Percentiles rank a stretch among this genome's conserved stretches.
Conservation (phyloP, 139 green algal genomes). For the Coccomyxa sp. region DNA sequence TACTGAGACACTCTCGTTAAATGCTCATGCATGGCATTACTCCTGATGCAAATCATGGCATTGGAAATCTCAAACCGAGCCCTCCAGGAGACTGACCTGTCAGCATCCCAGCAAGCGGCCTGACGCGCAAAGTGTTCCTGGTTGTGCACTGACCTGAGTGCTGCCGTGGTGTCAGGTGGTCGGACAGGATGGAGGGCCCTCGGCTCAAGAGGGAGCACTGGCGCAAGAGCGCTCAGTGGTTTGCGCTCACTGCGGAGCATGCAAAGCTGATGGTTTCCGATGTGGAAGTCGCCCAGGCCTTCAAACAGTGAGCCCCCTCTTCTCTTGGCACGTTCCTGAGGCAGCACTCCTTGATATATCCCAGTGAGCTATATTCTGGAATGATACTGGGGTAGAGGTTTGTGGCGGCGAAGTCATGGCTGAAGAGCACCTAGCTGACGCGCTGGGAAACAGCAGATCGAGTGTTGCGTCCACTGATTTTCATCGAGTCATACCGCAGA, state of each 20-base stretch:
- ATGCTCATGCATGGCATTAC: no score
- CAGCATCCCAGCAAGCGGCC: not conserved
- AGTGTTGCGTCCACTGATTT: not conserved
- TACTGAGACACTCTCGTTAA: no score
- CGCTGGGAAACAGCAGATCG: not conserved
- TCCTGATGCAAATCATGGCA: no score
- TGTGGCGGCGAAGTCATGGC: not conserved
- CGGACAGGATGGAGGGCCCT: not conserved
- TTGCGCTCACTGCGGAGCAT: conserved; percentile 8
- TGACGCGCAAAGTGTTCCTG: not conserved
- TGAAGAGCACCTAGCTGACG: not conserved
- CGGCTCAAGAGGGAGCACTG: conserved; percentile 7
- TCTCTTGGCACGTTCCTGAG: not conserved
- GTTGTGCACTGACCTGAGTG: not conserved
- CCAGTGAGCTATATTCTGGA: not conserved
- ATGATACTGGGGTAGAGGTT: not conserved
- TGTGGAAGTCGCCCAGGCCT: not conserved
- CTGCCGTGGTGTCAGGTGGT: conserved; percentile 2
- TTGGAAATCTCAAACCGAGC: no score
- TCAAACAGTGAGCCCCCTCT: conserved; percentile 1
- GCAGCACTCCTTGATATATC: not conserved
- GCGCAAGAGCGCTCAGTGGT: conserved; percentile 21
- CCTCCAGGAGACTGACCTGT: not conserved
- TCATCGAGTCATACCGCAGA: no score
- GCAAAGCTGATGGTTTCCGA: conserved; percentile 4